phyloP scores from a whole-genome alignment of 2,329 filamentous ascomycete species.

The Xylariaceae sp. region DNA sequence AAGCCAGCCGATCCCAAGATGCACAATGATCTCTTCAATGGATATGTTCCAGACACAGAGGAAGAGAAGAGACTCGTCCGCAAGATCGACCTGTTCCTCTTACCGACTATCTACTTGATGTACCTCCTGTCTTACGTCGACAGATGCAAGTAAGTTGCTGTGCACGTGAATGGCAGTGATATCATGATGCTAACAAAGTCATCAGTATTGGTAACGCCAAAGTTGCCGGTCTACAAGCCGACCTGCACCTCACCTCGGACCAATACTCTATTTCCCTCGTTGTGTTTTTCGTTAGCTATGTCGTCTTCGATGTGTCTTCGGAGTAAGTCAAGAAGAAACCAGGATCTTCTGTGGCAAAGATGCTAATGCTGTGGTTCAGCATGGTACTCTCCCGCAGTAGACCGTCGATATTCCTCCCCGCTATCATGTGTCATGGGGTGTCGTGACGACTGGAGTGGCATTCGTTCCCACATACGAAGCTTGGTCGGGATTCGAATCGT shows the following conservation, averaged over 20 bases:
- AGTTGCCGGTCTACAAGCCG: conserved; percentile 44
- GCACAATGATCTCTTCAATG: conserved; percentile 17
- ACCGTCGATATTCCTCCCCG: conserved; percentile 61
- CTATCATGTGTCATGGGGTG: conserved; percentile 55
- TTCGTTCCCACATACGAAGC: conserved; percentile 25
- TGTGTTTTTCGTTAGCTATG: conserved; percentile 69
- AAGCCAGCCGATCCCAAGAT: conserved; percentile 6
- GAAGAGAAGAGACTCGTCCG: conserved; percentile 34
- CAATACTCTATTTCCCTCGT: conserved; percentile 57
- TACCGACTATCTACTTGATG: conserved; percentile 53
- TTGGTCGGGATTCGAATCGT: conserved; percentile 39
- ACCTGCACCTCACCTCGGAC: conserved; percentile 49
- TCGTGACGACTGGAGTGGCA: conserved; percentile 28
- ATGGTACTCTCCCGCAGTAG: conserved; percentile 59
- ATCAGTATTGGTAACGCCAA: conserved; percentile 50
- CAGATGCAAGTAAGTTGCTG: conserved; percentile 45
- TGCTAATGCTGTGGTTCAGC: conserved; percentile 9
- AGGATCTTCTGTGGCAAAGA: neutral
- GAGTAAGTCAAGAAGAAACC: conserved; percentile 36
- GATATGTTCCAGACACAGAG: conserved; percentile 28
- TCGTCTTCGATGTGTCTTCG: conserved; percentile 60
- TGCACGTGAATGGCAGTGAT: no score
- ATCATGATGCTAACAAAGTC: no score
- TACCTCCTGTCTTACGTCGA: conserved; percentile 59
- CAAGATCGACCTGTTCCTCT: conserved; percentile 38